Evolutionary conservation across 2,329 filamentous ascomycete genomes (phyloP).

Genomic region (Exophiala calicioides): DNA sequence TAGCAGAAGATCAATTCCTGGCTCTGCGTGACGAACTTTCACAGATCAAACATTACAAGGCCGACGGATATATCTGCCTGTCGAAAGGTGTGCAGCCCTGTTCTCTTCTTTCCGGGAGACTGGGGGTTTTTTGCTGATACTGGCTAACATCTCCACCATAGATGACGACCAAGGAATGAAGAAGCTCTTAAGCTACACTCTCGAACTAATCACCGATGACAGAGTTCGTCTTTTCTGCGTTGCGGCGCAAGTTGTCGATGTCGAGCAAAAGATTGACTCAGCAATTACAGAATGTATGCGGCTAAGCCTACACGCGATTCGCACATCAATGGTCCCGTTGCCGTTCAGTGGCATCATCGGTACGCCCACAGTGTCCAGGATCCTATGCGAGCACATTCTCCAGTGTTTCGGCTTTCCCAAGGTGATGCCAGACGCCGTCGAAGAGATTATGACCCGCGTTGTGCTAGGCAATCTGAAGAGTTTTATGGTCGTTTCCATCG

Average conservation of each 20-base stretch:
- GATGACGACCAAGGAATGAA: conserved; percentile 37
- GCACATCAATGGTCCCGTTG: conserved; percentile 33
- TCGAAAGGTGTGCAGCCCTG: conserved; percentile 27
- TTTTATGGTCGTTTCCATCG: conserved; percentile 25
- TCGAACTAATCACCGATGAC: conserved; percentile 36
- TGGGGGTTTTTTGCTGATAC: too few species aligned
- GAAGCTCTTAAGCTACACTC: conserved; percentile 34
- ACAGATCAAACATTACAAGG: conserved; percentile 29
- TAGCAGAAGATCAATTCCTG: conserved; percentile 29
- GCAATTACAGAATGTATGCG: conserved; percentile 38
- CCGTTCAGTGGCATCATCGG: conserved; percentile 30
- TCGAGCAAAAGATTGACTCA: conserved; percentile 40
- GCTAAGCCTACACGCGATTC: conserved; percentile 34
- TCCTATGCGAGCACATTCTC: conserved; percentile 31
- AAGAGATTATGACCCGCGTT: conserved; percentile 30
- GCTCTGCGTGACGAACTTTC: conserved; percentile 26
- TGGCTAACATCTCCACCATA: too few species aligned
- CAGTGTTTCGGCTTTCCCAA: conserved; percentile 32
- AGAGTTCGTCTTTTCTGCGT: conserved; percentile 39
- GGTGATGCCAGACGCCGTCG: conserved; percentile 27
- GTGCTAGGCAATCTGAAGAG: conserved; percentile 28
- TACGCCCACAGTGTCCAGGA: conserved; percentile 29
- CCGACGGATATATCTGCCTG: conserved; percentile 29
- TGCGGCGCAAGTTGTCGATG: conserved; percentile 37
- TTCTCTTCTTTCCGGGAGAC: too few species aligned